phyloP scores from a whole-genome alignment of 176 grass and related monocot species.

The Oryza meridionalis region DNA sequence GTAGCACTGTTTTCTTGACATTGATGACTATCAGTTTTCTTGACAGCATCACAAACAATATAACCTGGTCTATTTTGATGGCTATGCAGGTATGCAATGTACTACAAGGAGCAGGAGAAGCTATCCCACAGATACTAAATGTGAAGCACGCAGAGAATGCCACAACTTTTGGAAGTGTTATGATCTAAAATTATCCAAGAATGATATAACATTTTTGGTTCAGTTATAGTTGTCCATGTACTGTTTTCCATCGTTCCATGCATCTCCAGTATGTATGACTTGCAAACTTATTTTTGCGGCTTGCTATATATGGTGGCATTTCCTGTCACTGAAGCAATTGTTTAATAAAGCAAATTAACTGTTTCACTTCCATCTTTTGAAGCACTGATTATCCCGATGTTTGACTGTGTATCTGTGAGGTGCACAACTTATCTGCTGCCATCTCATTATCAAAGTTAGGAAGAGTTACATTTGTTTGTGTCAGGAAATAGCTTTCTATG shows the following conservation, averaged over 20 bases:
- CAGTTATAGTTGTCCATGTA: constrained; percentile 16
- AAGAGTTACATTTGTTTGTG: too few relatives aligned
- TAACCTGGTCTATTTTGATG: constrained; percentile 23
- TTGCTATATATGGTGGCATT: constrained; percentile 22
- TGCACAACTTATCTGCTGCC: neutral
- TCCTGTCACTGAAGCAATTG: constrained; percentile 25
- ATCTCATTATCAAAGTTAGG: neutral
- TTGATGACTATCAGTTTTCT: neutral
- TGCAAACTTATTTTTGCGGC: constrained; percentile 46
- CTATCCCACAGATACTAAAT: constrained; percentile 78
- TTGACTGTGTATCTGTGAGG: neutral
- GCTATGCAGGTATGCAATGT: constrained; percentile 73
- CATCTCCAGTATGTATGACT: constrained; percentile 33
- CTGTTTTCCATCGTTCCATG: constrained; percentile 11
- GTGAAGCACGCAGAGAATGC: neutral
- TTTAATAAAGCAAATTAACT: constrained; percentile 57
- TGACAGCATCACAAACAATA: neutral
- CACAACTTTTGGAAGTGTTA: constrained; percentile 17
- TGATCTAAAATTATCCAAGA: constrained; percentile 33
- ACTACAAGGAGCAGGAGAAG: constrained; percentile 94
- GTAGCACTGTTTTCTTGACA: too few relatives aligned
- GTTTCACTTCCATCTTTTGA: neutral
- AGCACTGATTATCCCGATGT: neutral
- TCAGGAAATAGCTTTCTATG: too few relatives aligned
- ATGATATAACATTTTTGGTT: constrained; percentile 44